These are phyloP conservation scores for Metarhizium guizhouense DNA, from an alignment of 2,329 filamentous ascomycete genomes.

Conservation along the genomic window DNA sequence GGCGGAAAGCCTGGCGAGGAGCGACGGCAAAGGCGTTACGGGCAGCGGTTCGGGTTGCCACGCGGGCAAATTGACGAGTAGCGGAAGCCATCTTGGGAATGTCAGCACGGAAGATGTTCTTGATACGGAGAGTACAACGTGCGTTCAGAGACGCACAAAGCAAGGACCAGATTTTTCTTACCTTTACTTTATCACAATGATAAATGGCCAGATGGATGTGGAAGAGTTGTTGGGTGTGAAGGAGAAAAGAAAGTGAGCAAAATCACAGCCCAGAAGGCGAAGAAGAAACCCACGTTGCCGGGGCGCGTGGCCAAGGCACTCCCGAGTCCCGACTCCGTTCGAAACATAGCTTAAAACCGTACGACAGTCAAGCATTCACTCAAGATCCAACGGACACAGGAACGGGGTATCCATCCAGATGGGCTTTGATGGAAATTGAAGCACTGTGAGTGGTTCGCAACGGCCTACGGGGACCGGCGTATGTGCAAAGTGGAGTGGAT, in stretches of 20 bases:
- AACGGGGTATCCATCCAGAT: slow-evolving; percentile 2
- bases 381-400: slow-evolving; percentile 2
- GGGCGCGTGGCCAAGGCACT: slow-evolving; percentile 3
- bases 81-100: slow-evolving; percentile 28
- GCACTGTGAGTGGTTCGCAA: slow-evolving; percentile 3
- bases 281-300: neutral
- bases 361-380: neutral
- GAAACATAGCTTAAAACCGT: neutral
- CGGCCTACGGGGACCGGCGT: neutral
- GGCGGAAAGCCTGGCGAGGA: slow-evolving; percentile 61
- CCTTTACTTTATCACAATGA: neutral
- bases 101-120: slow-evolving; percentile 2
- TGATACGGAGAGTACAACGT: neutral
- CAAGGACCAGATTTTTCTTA: neutral
- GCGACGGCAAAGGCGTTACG: slow-evolving; percentile 51
- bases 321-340: neutral
- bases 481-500: neutral
- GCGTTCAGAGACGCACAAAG: neutral
- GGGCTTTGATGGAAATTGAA: slow-evolving; percentile 9
- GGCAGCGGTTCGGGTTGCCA: slow-evolving; percentile 47
- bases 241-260: neutral
- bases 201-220: neutral
- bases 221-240: neutral
- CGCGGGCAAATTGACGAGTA: slow-evolving; percentile 46
- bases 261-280: slow-evolving; percentile 1